These are phyloP conservation scores for Alternaria sp. DNA, from an alignment of 2,329 filamentous ascomycete species.

Conservation along the genomic window DNA sequence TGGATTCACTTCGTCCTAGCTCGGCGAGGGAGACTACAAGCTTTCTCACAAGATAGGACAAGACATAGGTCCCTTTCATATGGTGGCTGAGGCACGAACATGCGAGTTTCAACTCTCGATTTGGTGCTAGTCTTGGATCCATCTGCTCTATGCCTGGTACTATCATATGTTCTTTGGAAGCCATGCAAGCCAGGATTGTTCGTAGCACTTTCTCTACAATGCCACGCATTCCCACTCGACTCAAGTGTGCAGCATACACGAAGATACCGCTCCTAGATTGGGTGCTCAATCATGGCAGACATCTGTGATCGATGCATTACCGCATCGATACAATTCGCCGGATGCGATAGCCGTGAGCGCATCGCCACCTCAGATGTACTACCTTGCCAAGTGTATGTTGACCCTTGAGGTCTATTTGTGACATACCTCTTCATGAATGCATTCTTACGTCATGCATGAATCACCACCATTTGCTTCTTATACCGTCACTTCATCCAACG, in stretches of 20 bases:
- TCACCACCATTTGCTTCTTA: neutral
- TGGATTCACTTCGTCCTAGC: neutral
- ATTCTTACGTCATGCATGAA: constrained; percentile 16
- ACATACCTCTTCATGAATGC: constrained; percentile 6
- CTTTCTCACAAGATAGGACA: neutral
- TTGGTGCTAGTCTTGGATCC: neutral
- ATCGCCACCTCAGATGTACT: neutral
- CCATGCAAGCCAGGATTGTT: neutral
- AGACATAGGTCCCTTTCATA: neutral
- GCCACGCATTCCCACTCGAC: neutral
- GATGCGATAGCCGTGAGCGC: neutral
- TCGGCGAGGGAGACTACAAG: neutral
- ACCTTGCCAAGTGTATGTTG: neutral
- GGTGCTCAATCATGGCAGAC: neutral
- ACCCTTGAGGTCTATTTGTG: neutral
- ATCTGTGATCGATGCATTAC: neutral
- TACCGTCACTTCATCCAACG: neutral
- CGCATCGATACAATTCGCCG: neutral
- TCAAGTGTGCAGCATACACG: neutral
- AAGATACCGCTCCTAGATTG: neutral
- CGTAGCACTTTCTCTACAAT: neutral
- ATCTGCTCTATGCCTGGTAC: neutral
- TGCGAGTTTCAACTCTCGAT: neutral
- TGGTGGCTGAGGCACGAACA: neutral
- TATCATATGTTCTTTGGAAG: neutral